Percentiles rank a stretch among this genome's conserved stretches.
phyloP scores from a whole-genome alignment of 1,284 basidiomycete genomes.

The Tremellales sp. region DNA sequence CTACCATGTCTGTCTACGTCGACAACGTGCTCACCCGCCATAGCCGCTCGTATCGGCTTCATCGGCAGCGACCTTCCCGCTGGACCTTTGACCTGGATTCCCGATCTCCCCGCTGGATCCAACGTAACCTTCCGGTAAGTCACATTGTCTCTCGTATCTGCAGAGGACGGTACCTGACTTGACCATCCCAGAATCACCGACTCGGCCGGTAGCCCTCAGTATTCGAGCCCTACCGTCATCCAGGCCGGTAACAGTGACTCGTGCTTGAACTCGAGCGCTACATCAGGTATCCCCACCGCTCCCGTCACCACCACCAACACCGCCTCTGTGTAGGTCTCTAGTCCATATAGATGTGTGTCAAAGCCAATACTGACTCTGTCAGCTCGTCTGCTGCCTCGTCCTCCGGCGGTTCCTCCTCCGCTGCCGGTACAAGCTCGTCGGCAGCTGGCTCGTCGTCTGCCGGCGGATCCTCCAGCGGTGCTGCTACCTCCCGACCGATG shows the following conservation, averaged over 20 bases:
- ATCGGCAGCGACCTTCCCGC: conserved; percentile 18
- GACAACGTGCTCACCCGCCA: background rate
- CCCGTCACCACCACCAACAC: conserved; percentile 14
- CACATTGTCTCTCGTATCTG: background rate
- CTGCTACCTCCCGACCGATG: conserved; percentile 7
- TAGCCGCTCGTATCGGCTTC: conserved; percentile 25
- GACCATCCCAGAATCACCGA: conserved; percentile 20
- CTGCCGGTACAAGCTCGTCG: conserved; percentile 14
- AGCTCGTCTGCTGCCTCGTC: conserved; percentile 2
- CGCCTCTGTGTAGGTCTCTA: conserved; percentile 2
- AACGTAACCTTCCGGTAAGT: conserved; percentile 29
- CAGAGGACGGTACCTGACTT: background rate
- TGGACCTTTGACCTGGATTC: conserved; percentile 36
- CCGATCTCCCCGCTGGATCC: conserved; percentile 34
- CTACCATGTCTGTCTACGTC: background rate
- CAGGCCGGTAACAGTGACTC: conserved; percentile 28
- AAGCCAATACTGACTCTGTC: conserved; percentile 3
- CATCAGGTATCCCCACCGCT: conserved; percentile 21
- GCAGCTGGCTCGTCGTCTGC: conserved; percentile 10
- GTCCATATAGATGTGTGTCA: background rate
- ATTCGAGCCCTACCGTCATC: conserved; percentile 27
- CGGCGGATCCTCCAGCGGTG: conserved; percentile 4
- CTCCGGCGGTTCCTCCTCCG: background rate
- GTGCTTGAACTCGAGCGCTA: conserved; percentile 30
- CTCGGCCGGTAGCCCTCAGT: conserved; percentile 28